Conservation (phyloP, 257 asterid genomes). For the Solanum infundibuliforme region DNA sequence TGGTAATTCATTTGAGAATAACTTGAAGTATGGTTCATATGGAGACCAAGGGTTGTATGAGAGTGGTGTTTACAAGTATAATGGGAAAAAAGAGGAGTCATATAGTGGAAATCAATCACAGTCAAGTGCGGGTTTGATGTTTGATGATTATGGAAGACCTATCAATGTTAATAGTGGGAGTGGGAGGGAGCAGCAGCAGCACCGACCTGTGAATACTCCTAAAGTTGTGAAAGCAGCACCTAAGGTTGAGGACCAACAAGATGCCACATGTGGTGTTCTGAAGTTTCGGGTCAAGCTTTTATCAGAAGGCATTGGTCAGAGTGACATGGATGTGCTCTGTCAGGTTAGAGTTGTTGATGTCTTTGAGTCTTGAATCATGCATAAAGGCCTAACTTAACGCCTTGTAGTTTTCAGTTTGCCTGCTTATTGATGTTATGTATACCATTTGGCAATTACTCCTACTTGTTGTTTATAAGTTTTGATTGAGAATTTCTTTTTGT, state of each 20-base stretch:
- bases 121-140: conserved; percentile 25
- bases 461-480: neutral
- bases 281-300: conserved; percentile 68
- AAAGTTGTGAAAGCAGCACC: conserved; percentile 67
- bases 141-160: conserved; percentile 93
- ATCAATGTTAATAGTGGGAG: conserved; percentile 35
- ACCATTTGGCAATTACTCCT: neutral
- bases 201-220: conserved; percentile 17
- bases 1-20: conserved; percentile 27
- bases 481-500: neutral
- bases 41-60: conserved; percentile 41
- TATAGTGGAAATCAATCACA: conserved; percentile 29
- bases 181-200: conserved; percentile 31
- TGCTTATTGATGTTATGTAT: neutral
- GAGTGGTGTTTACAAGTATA: conserved; percentile 56
- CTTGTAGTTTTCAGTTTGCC: neutral
- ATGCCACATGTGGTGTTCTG: conserved; percentile 44
- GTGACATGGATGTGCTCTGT: conserved; percentile 77
- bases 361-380: neutral
- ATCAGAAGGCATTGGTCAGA: conserved; percentile 70
- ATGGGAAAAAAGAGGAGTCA: conserved; percentile 32
- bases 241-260: conserved; percentile 56
- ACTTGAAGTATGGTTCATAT: conserved; percentile 19
- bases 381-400: neutral
- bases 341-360: conserved; percentile 38